Evolutionary conservation across 1,284 basidiomycete genomes (phyloP).

Genomic region (Boletus smithii): DNA sequence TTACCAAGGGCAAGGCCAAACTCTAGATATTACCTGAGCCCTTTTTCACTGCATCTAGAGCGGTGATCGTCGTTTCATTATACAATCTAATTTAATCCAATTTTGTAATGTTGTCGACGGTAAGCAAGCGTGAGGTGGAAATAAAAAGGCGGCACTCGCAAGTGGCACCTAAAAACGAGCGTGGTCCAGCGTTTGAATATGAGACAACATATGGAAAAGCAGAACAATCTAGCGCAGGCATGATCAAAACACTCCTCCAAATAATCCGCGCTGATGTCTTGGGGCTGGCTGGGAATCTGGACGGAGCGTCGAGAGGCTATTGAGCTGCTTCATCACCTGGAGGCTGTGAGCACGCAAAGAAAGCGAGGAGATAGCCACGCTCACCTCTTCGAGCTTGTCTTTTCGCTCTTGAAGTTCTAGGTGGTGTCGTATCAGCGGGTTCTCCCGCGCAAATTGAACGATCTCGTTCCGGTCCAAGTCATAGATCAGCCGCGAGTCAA

Average conservation of each 20-base stretch:
- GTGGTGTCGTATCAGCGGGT: conserved; percentile 81
- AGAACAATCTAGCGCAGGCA: background rate
- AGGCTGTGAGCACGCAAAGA: no score
- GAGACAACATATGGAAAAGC: background rate
- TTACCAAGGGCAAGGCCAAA: conserved; percentile 38
- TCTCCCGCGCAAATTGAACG: conserved; percentile 89
- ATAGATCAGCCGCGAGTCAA: conserved; percentile 92
- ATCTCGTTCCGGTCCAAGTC: conserved; percentile 88
- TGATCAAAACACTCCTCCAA: conserved; percentile 58
- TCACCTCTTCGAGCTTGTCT: conserved; percentile 94
- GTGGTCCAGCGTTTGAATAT: conserved; percentile 5
- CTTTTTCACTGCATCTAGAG: conserved; percentile 10
- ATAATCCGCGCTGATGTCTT: conserved; percentile 69
- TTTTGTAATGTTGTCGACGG: conserved; percentile 1
- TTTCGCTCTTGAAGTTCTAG: conserved; percentile 96
- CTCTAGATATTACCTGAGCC: conserved; percentile 24
- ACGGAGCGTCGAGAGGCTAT: conserved; percentile 79
- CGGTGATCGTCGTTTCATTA: conserved; percentile 20
- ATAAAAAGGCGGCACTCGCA: no score
- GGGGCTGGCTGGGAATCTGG: conserved; percentile 69
- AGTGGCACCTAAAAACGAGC: conserved; percentile 20
- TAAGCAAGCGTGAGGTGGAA: background rate
- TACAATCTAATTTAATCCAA: conserved; percentile 13
- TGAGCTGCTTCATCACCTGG: conserved; percentile 90
- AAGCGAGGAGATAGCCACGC: conserved; percentile 9